Evolutionary conservation across 345 rosid genomes (phyloP).

Genomic region (Hirschfeldia incana): DNA sequence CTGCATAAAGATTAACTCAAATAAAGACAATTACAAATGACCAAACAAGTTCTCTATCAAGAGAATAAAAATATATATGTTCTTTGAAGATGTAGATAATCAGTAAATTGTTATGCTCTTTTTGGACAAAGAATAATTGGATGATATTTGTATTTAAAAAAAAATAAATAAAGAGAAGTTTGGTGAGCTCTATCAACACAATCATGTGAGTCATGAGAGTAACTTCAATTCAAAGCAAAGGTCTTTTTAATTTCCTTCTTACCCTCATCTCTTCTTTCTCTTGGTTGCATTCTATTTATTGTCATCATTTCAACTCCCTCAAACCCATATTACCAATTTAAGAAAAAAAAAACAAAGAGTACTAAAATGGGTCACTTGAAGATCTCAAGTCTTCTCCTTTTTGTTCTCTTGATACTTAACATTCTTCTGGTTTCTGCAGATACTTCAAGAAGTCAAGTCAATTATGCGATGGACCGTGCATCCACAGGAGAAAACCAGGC

Average conservation of each 20-base stretch:
- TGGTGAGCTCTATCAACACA: slow-evolving; percentile 30
- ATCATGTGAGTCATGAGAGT: slow-evolving; percentile 41
- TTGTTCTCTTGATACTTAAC: slow-evolving; percentile 22
- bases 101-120: slow-evolving; percentile 30
- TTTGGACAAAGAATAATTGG: slow-evolving; percentile 32
- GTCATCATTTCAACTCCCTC: slow-evolving; percentile 34
- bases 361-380: slow-evolving; percentile 26
- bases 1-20: background rate
- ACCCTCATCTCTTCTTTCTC: background rate
- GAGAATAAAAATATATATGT: background rate
- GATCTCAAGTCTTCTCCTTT: slow-evolving; percentile 22
- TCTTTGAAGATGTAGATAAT: slow-evolving; percentile 11
- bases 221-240: slow-evolving; percentile 40
- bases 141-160: slow-evolving; percentile 4
- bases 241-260: slow-evolving; percentile 17
- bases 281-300: slow-evolving; percentile 28
- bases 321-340: background rate
- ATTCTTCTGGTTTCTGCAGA: slow-evolving; percentile 28
- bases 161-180: slow-evolving; percentile 13
- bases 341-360: background rate
- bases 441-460: slow-evolving; percentile 18
- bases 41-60: slow-evolving; percentile 5
- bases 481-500: slow-evolving; percentile 7
- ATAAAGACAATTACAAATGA: background rate
- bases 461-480: background rate